Evolutionary conservation across 1,284 basidiomycete species (phyloP).

Genomic region (Puccinia coronata): DNA sequence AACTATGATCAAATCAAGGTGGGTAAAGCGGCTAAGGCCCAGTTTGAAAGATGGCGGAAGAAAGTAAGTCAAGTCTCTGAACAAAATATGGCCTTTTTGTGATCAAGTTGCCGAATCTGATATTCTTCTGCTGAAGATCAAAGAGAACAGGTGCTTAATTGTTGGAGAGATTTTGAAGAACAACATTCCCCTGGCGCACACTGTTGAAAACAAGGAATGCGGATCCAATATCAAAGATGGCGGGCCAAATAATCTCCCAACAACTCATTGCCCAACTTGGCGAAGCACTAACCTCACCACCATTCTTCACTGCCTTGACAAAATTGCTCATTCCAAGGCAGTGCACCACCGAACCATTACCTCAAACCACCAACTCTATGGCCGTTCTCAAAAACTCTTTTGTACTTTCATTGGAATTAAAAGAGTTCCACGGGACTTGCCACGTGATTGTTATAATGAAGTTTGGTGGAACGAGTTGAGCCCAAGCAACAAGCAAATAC

Average conservation of each 20-base stretch:
- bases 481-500: neutral
- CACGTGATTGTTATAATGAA: conserved; percentile 1
- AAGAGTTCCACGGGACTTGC: conserved; percentile 2
- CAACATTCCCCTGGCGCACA: too few species aligned
- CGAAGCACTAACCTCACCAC: neutral
- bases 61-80: neutral
- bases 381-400: too few species aligned
- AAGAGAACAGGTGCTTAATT: too few species aligned
- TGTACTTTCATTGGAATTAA: neutral
- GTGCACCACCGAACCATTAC: too few species aligned
- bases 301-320: neutral
- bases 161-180: neutral
- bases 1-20: neutral
- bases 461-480: neutral
- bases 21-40: too few species aligned
- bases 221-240: neutral
- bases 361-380: too few species aligned
- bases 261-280: neutral
- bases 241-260: neutral
- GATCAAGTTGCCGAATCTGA: neutral
- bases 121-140: too few species aligned
- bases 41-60: neutral
- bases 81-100: neutral
- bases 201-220: neutral
- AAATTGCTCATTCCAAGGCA: neutral